A percentile compares a stretch with the other conserved stretches of the same genome.
These are phyloP conservation scores for Aspergillus coremiiformis DNA, from an alignment of 495 filamentous ascomycete genomes.

Conservation along the genomic window DNA sequence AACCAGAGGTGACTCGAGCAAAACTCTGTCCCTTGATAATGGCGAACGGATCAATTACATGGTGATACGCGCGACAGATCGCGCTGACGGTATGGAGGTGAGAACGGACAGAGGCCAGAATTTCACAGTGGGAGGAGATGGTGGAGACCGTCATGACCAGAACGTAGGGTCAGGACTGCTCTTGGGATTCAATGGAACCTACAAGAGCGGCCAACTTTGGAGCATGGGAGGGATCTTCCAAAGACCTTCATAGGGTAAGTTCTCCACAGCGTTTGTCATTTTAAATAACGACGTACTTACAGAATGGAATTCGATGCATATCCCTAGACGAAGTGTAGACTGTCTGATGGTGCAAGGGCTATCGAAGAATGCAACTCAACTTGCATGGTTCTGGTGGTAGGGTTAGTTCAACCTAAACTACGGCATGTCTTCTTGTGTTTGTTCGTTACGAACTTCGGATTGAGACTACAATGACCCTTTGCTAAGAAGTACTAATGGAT, in stretches of 20 bases:
- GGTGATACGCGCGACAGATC: not conserved
- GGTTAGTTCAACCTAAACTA: not conserved
- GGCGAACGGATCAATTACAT: not conserved
- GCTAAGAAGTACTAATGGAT: not conserved
- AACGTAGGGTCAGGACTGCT: too few relatives aligned
- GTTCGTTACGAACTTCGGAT: not conserved
- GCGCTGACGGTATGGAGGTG: not conserved
- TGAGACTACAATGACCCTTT: not conserved
- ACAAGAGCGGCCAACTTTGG: not conserved
- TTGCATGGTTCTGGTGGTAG: not conserved
- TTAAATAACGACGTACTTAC: too few relatives aligned
- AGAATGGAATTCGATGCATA: too few relatives aligned
- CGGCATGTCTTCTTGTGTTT: not conserved
- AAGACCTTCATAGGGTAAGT: not conserved
- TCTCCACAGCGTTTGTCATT: too few relatives aligned
- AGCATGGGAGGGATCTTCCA: not conserved
- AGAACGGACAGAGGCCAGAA: not conserved
- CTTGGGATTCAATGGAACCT: not conserved
- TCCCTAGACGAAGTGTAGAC: too few relatives aligned
- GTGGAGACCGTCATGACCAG: not conserved
- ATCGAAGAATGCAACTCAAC: not conserved
- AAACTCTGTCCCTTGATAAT: not conserved
- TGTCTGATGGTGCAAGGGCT: not conserved
- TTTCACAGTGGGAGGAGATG: not conserved
- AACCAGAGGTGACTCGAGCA: not conserved